phyloP scores from a whole-genome alignment of 164 flowering plant species.

The Malania oleifera region DNA sequence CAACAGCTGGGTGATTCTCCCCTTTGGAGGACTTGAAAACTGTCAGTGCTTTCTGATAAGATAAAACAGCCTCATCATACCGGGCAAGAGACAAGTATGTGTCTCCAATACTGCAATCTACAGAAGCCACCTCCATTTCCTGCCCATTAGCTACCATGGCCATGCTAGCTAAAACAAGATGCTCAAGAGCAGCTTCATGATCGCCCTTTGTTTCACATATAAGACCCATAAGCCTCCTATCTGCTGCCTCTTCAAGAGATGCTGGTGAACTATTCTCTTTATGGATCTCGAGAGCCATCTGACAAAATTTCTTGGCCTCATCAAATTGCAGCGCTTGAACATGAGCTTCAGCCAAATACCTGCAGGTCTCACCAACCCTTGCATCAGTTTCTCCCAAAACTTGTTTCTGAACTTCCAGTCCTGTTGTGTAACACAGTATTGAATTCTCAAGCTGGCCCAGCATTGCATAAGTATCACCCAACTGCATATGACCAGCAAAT shows the following conservation, averaged over 20 bases:
- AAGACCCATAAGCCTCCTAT: conserved; percentile 94
- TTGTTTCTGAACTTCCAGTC: conserved; percentile 69
- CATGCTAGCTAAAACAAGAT: conserved; percentile 89
- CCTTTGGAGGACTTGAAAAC: conserved; percentile 77
- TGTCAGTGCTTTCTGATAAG: conserved; percentile 90
- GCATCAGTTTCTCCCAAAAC: conserved; percentile 75
- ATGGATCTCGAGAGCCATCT: conserved; percentile 84
- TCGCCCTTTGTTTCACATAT: conserved; percentile 89
- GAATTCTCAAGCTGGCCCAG: conserved; percentile 86
- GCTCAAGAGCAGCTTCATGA: conserved; percentile 93
- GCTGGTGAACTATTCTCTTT: conserved; percentile 61
- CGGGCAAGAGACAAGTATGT: conserved; percentile 70
- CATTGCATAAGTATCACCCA: conserved; percentile 93
- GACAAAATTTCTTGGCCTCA: conserved; percentile 76
- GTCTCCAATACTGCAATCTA: conserved; percentile 94
- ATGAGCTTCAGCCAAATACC: conserved; percentile 89
- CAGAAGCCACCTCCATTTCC: conserved; percentile 76
- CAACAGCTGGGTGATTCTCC: conserved; percentile 88
- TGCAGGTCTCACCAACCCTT: conserved; percentile 91
- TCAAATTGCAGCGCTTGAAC: conserved; percentile 90
- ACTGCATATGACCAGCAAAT: conserved; percentile 92
- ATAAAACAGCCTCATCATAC: conserved; percentile 81
- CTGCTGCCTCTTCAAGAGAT: conserved; percentile 89
- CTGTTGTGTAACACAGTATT: conserved; percentile 52
- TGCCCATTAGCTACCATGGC: conserved; percentile 84